These are phyloP conservation scores for Alternaria sp. DNA, from an alignment of 2,329 filamentous ascomycete species.

Conservation along the genomic window DNA sequence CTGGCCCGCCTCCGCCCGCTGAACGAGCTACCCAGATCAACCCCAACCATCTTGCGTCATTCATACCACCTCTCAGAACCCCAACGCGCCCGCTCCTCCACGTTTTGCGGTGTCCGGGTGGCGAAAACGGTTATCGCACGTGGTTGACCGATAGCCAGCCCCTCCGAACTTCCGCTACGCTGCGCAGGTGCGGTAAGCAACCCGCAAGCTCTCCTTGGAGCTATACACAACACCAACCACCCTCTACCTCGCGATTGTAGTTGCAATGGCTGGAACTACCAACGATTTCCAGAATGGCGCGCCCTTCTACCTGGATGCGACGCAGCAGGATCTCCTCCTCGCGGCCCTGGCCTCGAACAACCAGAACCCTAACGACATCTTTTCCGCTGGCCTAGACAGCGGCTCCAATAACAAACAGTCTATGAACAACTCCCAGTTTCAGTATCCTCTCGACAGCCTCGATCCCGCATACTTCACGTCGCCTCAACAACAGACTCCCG, in stretches of 20 bases:
- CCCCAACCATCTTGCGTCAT: slow-evolving; percentile 21
- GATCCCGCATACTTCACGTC: slow-evolving; percentile 48
- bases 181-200: slow-evolving; percentile 2
- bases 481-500: slow-evolving; percentile 44
- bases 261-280: slow-evolving; percentile 46
- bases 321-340: slow-evolving; percentile 57
- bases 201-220: background rate
- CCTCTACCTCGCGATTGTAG: background rate
- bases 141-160: slow-evolving; percentile 10
- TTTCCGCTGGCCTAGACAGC: slow-evolving; percentile 27
- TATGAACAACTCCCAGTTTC: slow-evolving; percentile 35
- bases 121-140: slow-evolving; percentile 10
- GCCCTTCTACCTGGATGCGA: slow-evolving; percentile 53
- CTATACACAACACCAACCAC: background rate
- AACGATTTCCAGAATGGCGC: slow-evolving; percentile 51
- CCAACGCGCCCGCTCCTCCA: slow-evolving; percentile 4
- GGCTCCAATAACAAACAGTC: slow-evolving; percentile 16
- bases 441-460: slow-evolving; percentile 42
- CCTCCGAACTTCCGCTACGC: slow-evolving; percentile 1
- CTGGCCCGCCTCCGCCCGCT: slow-evolving; percentile 16
- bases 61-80: background rate
- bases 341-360: slow-evolving; percentile 57
- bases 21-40: slow-evolving; percentile 9
- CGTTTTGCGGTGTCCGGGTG: slow-evolving; percentile 7
- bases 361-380: slow-evolving; percentile 41